These are phyloP conservation scores for Pelargonium myrrhifolium DNA, from an alignment of 441 rosid genomes.

Conservation along the genomic window DNA sequence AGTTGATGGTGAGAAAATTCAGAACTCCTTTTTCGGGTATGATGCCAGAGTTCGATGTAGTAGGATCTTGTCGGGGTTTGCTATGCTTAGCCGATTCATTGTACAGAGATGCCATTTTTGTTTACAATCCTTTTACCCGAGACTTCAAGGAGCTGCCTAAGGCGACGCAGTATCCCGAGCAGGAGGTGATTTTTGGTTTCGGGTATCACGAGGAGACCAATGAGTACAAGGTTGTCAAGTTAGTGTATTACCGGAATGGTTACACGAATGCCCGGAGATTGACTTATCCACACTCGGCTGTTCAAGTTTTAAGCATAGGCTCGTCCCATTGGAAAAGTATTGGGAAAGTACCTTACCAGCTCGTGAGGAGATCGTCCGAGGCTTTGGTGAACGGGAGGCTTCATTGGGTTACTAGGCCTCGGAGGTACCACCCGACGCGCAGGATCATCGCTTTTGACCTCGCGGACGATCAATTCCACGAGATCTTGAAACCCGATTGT, in stretches of 20 bases:
- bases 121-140: constrained; percentile 72
- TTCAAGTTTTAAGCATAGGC: too few relatives aligned
- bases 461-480: constrained; percentile 56
- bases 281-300: too few relatives aligned
- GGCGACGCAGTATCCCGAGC: constrained; percentile 46
- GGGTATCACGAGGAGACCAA: not conserved
- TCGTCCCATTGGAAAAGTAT: constrained; percentile 21
- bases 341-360: constrained; percentile 48
- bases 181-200: constrained; percentile 60
- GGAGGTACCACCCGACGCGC: constrained; percentile 45
- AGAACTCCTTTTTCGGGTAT: constrained; percentile 36
- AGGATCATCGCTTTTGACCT: constrained; percentile 66
- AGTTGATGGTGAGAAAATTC: constrained; percentile 41
- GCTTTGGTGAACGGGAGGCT: constrained; percentile 67
- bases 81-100: constrained; percentile 64
- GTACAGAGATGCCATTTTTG: constrained; percentile 48
- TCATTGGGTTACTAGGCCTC: constrained; percentile 62
- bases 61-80: constrained; percentile 71
- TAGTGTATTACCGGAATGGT: not conserved
- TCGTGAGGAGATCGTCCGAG: constrained; percentile 44
- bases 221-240: not conserved
- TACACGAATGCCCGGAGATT: not conserved
- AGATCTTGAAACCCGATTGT: constrained; percentile 60
- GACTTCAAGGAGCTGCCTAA: constrained; percentile 46
- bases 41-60: constrained; percentile 70